Percentiles rank a stretch among this genome's conserved stretches.
phyloP scores from a whole-genome alignment of 805 yeast species.

The Ogataea pilisensis region DNA sequence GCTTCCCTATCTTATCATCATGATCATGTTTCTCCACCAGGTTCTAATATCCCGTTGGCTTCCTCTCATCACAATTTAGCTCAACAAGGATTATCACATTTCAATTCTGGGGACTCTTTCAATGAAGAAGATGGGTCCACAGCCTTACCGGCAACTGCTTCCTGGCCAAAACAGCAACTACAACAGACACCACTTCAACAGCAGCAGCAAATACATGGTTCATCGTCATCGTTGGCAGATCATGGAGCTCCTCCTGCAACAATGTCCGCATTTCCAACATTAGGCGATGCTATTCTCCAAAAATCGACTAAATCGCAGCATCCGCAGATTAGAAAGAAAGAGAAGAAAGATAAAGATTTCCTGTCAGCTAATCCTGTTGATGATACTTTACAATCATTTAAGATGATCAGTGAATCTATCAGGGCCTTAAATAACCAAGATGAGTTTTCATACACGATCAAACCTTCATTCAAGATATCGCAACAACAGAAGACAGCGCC shows the following conservation, averaged over 20 bases:
- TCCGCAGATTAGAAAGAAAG: constrained; percentile 21
- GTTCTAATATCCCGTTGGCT: not conserved
- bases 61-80: constrained; percentile 1
- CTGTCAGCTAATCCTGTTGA: constrained; percentile 16
- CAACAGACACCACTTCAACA: constrained; percentile 28
- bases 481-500: constrained; percentile 5
- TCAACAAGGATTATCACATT: not conserved
- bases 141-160: constrained; percentile 65
- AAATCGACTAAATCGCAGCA: constrained; percentile 15
- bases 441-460: constrained; percentile 23
- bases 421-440: constrained; percentile 22
- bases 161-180: constrained; percentile 48
- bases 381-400: constrained; percentile 23
- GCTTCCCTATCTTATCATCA: constrained; percentile 6
- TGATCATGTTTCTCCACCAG: not conserved
- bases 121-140: constrained; percentile 14
- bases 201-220: constrained; percentile 23
- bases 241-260: constrained; percentile 6
- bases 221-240: constrained; percentile 6
- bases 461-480: constrained; percentile 19
- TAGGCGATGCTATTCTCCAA: constrained; percentile 21
- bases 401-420: constrained; percentile 24
- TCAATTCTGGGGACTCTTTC: not conserved
- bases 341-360: constrained; percentile 26
- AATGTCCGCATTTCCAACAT: constrained; percentile 30